Evolutionary conservation across 2,329 filamentous ascomycete genomes (phyloP), one percentile per base, ranked within the genome.

Genomic region (Sporothrix euskadiensis): DNA sequence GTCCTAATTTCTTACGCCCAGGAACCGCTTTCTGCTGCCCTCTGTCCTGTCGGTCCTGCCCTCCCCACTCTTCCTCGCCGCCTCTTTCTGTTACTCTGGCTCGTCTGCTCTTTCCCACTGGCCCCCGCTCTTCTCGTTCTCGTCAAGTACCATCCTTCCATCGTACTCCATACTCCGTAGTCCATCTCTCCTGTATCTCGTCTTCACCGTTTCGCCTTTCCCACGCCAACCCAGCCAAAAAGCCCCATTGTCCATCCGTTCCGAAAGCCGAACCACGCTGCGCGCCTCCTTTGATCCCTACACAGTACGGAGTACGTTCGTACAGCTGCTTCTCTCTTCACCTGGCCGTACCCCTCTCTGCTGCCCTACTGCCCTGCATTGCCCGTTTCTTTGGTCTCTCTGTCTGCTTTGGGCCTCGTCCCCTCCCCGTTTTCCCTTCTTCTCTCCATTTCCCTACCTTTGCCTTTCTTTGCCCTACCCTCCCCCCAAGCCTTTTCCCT

Each of bases 1-100:
- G 71, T 75, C 75, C 75, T 75, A 75, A 75, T 76, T 76, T 76
- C 75, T 75, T 32, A 76, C 74, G 56, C 71, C 71, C 71, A 70
- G 41, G 69, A 71, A 69, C 59, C 26, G n/a, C 59, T 65, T 30
- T 56, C 35, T 49, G 14, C 30, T 44, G 44, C 35, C 10, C 49
- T 57, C 16, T 30, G 26, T 66, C 16, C 35, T 47, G 59, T 44
- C 52, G 10, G 56, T 61, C 61, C 52, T 71, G 49, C 41, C 35
- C 54, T 57, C 66, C 32, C 71, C 71, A 65, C 65, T 63, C 56
- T 76, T 78, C 79, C 75, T 77, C 77, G 75, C 78, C 77, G 76
- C 77, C 75, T 76, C 76, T 75, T 72, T 75, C 77, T 77, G 47
- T n/a, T 35, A 5, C 35, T 35, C 35, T 35, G 35, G 35, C 47